Evolutionary conservation across 305 asterid genomes (phyloP).

Genomic region (Ilex paraguariensis): DNA sequence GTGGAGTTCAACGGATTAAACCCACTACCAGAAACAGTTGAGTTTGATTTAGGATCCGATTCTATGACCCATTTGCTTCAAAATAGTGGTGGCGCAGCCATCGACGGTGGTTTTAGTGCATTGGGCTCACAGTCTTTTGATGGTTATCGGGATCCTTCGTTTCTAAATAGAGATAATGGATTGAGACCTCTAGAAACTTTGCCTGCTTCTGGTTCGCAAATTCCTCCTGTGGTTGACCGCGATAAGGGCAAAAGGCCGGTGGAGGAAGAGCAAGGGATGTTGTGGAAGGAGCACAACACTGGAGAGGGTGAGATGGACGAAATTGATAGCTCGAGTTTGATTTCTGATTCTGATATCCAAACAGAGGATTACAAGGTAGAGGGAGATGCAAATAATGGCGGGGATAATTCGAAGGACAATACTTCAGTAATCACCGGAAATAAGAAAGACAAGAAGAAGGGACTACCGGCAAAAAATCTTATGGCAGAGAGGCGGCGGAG

Average conservation of each 20-base stretch:
- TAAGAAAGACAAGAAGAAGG: constrained; percentile 29
- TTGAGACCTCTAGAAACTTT: constrained; percentile 30
- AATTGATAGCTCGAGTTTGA: constrained; percentile 27
- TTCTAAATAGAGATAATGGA: constrained; percentile 24
- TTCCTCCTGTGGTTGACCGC: constrained; percentile 44
- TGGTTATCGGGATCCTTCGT: constrained; percentile 6
- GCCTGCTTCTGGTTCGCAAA: constrained; percentile 30
- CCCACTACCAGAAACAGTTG: constrained; percentile 19
- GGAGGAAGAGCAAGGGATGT: constrained; percentile 4
- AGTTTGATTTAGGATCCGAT: constrained; percentile 7
- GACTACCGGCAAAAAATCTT: not conserved
- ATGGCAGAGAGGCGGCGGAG: not conserved
- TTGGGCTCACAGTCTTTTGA: constrained; percentile 22
- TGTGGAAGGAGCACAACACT: constrained; percentile 16
- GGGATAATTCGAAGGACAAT: constrained; percentile 34
- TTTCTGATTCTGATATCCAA: constrained; percentile 37
- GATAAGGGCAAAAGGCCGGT: constrained; percentile 28
- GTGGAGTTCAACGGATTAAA: constrained; percentile 22
- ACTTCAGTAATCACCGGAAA: constrained; percentile 30
- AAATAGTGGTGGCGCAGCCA: constrained; percentile 11
- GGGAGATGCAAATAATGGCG: constrained; percentile 18
- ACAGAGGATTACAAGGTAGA: constrained; percentile 25
- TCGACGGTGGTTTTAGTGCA: constrained; percentile 17
- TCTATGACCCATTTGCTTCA: constrained; percentile 22
- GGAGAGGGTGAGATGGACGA: constrained; percentile 30